Evolutionary conservation across 2,329 filamentous ascomycete species (phyloP).

Genomic region (Aspergillus sp.): DNA sequence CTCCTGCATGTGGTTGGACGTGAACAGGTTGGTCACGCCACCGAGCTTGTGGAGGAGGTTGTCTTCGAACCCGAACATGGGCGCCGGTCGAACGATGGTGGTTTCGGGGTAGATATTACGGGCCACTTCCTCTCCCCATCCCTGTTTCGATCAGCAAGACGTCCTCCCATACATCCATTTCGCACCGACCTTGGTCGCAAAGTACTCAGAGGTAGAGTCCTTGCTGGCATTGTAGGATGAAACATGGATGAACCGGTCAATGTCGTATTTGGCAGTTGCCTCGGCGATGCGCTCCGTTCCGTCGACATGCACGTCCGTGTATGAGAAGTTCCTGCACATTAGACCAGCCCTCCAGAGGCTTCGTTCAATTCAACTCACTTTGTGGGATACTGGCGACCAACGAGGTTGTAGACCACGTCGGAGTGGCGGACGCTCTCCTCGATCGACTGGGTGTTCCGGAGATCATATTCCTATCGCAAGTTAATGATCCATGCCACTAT

Average conservation of each 20-base stretch:
- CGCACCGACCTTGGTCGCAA: conserved; percentile 64
- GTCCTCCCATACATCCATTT: not conserved
- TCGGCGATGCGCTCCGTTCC: conserved; percentile 86
- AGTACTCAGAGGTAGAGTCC: conserved; percentile 79
- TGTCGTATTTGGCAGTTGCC: conserved; percentile 93
- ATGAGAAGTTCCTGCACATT: conserved; percentile 69
- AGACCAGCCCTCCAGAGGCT: conserved; percentile 13
- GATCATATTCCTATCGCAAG: conserved; percentile 92
- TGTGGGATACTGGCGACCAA: conserved; percentile 90
- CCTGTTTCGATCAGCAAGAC: conserved; percentile 42
- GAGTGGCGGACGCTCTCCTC: conserved; percentile 96
- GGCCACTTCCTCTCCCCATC: conserved; percentile 69
- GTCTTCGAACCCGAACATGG: conserved; percentile 92
- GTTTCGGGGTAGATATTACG: conserved; percentile 91
- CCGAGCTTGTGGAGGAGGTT: conserved; percentile 80
- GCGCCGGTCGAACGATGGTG: conserved; percentile 88
- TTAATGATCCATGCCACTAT: too few species aligned
- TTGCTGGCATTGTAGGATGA: conserved; percentile 85
- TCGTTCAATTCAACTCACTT: conserved; percentile 52
- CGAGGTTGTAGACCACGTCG: conserved; percentile 92
- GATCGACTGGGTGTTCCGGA: conserved; percentile 88
- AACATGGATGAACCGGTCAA: conserved; percentile 92
- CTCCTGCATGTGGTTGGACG: conserved; percentile 88
- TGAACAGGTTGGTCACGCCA: conserved; percentile 69
- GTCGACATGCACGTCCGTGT: conserved; percentile 88